A percentile compares a stretch with the other conserved stretches of the same genome.
phyloP scores from a whole-genome alignment of 106 monocot genomes.

The Hemerocallis citrina region DNA sequence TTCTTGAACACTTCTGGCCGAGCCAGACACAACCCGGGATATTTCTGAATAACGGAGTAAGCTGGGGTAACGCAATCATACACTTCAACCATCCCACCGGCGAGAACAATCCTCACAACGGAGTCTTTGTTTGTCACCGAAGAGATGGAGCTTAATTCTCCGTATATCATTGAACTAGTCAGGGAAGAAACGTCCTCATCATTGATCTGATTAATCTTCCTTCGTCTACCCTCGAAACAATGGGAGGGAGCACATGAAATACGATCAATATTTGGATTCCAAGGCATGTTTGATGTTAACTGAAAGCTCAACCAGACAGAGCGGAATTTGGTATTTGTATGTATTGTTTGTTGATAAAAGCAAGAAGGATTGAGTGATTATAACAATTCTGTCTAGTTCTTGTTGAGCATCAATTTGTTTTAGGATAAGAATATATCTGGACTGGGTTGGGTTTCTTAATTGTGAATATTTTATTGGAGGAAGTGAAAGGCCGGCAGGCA shows the following conservation, averaged over 20 bases:
- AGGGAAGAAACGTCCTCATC: background rate
- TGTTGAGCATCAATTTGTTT: too few species aligned
- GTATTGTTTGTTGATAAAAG: background rate
- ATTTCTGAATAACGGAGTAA: constrained; percentile 9
- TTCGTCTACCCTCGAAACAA: background rate
- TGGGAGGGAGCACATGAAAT: background rate
- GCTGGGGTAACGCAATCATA: constrained; percentile 5
- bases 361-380: too few species aligned
- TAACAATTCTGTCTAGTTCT: too few species aligned
- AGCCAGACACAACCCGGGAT: constrained; percentile 15
- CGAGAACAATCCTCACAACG: constrained; percentile 13
- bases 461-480: too few species aligned
- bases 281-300: background rate
- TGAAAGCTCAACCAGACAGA: background rate
- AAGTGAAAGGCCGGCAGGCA: too few species aligned
- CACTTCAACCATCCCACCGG: constrained; percentile 14
- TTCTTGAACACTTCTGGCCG: constrained; percentile 14
- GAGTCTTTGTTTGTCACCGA: background rate
- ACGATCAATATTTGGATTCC: background rate
- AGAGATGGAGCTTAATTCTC: constrained; percentile 2
- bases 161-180: background rate
- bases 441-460: too few species aligned
- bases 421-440: too few species aligned
- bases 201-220: too few species aligned
- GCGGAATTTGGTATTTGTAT: too few species aligned